Conservation (phyloP, 495 filamentous ascomycete species). For the Physcia stellaris region DNA sequence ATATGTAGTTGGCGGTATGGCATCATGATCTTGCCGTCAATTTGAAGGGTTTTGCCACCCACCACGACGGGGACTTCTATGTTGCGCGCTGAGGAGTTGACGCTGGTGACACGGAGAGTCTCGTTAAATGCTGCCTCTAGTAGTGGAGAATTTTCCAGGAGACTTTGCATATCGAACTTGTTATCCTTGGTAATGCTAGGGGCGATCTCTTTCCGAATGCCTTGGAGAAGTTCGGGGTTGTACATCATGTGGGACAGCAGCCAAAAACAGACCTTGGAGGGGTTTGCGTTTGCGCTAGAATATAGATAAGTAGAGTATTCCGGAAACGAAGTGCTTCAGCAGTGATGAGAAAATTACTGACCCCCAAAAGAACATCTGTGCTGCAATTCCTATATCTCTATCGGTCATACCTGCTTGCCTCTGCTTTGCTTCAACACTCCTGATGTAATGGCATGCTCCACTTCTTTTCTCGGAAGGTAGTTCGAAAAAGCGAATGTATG, state of each 20-base stretch:
- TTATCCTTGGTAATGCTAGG: slow-evolving; percentile 4
- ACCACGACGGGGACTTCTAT: slow-evolving; percentile 8
- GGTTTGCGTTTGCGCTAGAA: slow-evolving; percentile 10
- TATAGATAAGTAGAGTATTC: too few relatives aligned
- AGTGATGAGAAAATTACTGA: too few relatives aligned
- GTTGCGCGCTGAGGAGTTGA: slow-evolving; percentile 9
- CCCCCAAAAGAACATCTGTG: slow-evolving; percentile 6
- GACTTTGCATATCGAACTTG: slow-evolving; percentile 6
- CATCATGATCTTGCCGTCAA: slow-evolving; percentile 13
- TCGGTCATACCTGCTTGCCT: slow-evolving; percentile 3
- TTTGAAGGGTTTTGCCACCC: slow-evolving; percentile 11
- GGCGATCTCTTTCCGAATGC: slow-evolving; percentile 5
- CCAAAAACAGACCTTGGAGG: slow-evolving; percentile 20
- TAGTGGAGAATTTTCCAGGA: slow-evolving; percentile 9
- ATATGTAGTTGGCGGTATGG: slow-evolving; percentile 19
- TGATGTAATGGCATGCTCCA: slow-evolving; percentile 4
- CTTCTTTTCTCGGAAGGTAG: slow-evolving; percentile 5
- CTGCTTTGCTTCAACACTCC: slow-evolving; percentile 10
- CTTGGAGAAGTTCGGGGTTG: slow-evolving; percentile 5
- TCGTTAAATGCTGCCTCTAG: slow-evolving; percentile 15
- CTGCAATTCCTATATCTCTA: slow-evolving; percentile 5
- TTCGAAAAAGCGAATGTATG: slow-evolving; percentile 10
- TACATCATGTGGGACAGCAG: slow-evolving; percentile 15
- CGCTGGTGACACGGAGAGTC: slow-evolving; percentile 10
- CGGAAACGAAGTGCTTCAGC: too few relatives aligned